Evolutionary conservation across 2,329 filamentous ascomycete species (phyloP).

Genomic region (Colletotrichum filicis): DNA sequence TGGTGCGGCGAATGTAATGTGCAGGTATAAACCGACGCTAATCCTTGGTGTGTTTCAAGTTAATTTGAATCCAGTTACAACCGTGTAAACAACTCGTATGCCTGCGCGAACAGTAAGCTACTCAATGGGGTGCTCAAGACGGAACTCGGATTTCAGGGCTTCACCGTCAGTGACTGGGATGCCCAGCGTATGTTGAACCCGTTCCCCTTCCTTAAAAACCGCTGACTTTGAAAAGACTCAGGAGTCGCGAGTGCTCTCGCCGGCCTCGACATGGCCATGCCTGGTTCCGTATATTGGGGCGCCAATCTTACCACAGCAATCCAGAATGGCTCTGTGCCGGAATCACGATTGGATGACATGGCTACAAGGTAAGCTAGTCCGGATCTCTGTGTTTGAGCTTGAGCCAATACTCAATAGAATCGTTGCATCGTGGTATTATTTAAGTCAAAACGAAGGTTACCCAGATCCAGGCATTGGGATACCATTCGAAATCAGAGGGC

Average conservation of each 20-base stretch:
- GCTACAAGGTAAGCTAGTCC: constrained; percentile 74
- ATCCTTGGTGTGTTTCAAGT: too few relatives aligned
- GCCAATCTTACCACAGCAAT: constrained; percentile 75
- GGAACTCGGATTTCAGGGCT: constrained; percentile 62
- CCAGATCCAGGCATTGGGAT: too few relatives aligned
- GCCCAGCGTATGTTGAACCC: constrained; percentile 44
- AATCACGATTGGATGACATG: constrained; percentile 84
- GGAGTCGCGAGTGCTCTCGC: constrained; percentile 48
- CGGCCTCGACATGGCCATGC: constrained; percentile 59
- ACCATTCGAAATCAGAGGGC: too few relatives aligned
- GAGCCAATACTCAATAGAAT: too few relatives aligned
- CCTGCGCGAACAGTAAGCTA: constrained; percentile 57
- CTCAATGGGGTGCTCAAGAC: constrained; percentile 59
- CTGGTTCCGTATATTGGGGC: constrained; percentile 50
- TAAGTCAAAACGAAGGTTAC: too few relatives aligned
- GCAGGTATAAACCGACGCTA: background rate
- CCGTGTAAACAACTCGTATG: constrained; percentile 56
- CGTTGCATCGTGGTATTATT: too few relatives aligned
- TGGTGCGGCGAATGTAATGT: constrained; percentile 43
- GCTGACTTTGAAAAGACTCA: constrained; percentile 38
- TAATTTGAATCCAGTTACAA: constrained; percentile 36
- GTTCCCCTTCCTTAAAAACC: too few relatives aligned
- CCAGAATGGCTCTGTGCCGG: constrained; percentile 79
- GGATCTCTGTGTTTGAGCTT: too few relatives aligned
- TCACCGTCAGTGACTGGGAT: constrained; percentile 55